Base-by-base conservation (phyloP, 2,329 filamentous ascomycete species). In the Fusarium scirpi region DNA sequence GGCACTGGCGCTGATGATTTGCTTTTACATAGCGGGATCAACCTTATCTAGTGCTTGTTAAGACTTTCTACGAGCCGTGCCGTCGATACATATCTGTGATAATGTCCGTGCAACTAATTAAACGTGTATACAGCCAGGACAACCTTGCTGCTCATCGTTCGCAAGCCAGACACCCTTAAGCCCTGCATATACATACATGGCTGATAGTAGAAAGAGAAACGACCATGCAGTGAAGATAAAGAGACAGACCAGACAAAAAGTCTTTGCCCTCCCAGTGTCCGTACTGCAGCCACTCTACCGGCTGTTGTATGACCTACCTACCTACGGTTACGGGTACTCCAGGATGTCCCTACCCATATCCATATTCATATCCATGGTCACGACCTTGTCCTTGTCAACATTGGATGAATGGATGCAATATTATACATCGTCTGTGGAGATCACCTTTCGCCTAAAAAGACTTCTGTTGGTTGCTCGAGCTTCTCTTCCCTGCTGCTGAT, bases 281-380 rank as follows among this genome's bases (percentile, higher is more conserved):
- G 24, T 25, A 52, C 49, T 74, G 73, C 73, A 75, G 72, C 72
- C 73, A 75, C 73, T 74, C 67, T 74, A 74, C 62, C 53, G 61
- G 45, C 58, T 60, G 52, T 49, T 51, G 34, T 52, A 52, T 52
- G 49, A 52, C 49, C 34, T 52, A 51, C 48, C 30, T 51, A 51
- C 48, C 22, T 64, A 22, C 18, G 22, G 30, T 25, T 38, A 41
- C 49, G 49, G 49, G 30, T 52, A 52, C 49, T 40, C 20, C 11
- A 41, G 34, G 32, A 52, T 52, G 38, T 20, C 48, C 48, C 16
- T 51, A 55, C 9, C 16, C 34, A 45, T 49, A 46, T 8, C 15
- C 38, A 24, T 54, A 30, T n/a, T 24, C 49, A 52, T 52, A 29
- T 27, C 34, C 34, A 45, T 52, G 18, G 13, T 22, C n/a, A 41